These are phyloP conservation scores for Croton setiger DNA, from an alignment of 441 rosid genomes.

Conservation along the genomic window DNA sequence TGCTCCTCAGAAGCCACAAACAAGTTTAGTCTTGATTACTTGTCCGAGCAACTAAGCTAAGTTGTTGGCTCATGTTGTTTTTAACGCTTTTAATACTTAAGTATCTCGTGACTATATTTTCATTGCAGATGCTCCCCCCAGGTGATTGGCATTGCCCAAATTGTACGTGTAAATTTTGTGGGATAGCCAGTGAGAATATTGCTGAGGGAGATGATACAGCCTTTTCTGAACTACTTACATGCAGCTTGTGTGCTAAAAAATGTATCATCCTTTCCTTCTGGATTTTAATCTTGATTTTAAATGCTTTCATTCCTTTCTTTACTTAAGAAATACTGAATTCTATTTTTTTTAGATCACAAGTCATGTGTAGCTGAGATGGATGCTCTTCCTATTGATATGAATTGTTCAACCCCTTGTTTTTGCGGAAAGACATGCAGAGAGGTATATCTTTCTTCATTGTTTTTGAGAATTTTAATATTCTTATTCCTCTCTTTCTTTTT, in stretches of 20 bases:
- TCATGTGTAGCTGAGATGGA: constrained; percentile 54
- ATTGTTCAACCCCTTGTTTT: constrained; percentile 40
- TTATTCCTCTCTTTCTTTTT: background rate
- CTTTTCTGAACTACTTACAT: constrained; percentile 39
- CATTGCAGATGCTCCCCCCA: constrained; percentile 71
- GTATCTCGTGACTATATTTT: constrained; percentile 16
- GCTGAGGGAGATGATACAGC: constrained; percentile 30
- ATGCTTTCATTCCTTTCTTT: constrained; percentile 7
- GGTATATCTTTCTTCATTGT: constrained; percentile 39
- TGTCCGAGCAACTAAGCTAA: constrained; percentile 5
- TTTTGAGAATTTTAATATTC: background rate
- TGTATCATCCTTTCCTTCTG: constrained; percentile 41
- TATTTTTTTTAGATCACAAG: constrained; percentile 58
- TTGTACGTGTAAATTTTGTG: constrained; percentile 90
- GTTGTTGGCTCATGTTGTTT: background rate
- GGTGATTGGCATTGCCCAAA: constrained; percentile 98
- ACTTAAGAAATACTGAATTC: constrained; percentile 13
- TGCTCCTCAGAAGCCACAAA: background rate
- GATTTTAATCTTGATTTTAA: constrained; percentile 16
- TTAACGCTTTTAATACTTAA: background rate
- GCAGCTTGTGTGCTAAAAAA: constrained; percentile 79
- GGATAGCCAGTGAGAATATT: constrained; percentile 41
- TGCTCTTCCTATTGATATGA: constrained; percentile 35
- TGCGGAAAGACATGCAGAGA: constrained; percentile 76
- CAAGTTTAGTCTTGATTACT: background rate